These are phyloP conservation scores for Trichocladium antarcticum DNA, from an alignment of 495 filamentous ascomycete species.

Conservation along the genomic window DNA sequence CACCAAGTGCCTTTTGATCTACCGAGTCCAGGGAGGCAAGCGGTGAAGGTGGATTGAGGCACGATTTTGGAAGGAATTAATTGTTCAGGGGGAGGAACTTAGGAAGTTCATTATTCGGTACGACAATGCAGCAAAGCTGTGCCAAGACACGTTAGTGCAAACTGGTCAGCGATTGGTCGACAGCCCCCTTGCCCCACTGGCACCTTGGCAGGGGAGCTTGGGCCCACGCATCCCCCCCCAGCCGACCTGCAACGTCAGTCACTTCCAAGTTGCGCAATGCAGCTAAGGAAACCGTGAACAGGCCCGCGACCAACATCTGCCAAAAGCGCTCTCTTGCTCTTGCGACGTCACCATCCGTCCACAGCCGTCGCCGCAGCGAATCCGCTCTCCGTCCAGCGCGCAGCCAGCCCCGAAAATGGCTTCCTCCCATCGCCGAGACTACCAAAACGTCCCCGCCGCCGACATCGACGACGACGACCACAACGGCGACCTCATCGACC, in stretches of 20 bases:
- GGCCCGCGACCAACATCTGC: too few species aligned
- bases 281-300: background rate
- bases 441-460: slow-evolving; percentile 58
- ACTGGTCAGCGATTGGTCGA: too few species aligned
- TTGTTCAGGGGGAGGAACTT: too few species aligned
- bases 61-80: too few species aligned
- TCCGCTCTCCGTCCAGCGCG: too few species aligned
- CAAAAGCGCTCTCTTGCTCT: too few species aligned
- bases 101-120: too few species aligned
- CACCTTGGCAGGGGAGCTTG: background rate
- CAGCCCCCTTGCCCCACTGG: background rate
- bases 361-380: background rate
- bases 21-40: too few species aligned
- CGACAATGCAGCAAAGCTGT: too few species aligned
- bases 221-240: background rate
- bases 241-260: background rate
- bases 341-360: background rate
- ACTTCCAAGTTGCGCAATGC: background rate
- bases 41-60: too few species aligned
- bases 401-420: background rate
- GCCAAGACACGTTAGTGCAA: too few species aligned
- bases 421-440: slow-evolving; percentile 29
- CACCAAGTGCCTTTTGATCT: too few species aligned
- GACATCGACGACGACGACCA: slow-evolving; percentile 71
- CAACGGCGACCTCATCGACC: slow-evolving; percentile 63